These are phyloP conservation scores for Neohortaea acidophila DNA, from an alignment of 495 filamentous ascomycete genomes.

Conservation along the genomic window DNA sequence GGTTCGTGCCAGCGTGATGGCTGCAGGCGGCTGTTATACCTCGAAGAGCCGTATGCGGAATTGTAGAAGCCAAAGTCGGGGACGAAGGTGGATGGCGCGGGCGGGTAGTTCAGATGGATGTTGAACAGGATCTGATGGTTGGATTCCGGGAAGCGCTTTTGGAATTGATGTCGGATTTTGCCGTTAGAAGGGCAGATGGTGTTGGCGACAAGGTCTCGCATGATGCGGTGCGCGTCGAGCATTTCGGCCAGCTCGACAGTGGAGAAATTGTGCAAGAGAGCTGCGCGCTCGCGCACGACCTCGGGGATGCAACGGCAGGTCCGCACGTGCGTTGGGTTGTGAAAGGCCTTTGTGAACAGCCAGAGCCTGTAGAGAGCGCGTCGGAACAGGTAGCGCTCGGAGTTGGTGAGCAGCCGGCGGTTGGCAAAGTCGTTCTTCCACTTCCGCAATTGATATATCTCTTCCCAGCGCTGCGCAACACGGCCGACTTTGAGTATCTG, in stretches of 20 bases:
- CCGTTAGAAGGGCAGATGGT: conserved; percentile 48
- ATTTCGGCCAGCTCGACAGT: conserved; percentile 41
- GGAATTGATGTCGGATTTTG: conserved; percentile 41
- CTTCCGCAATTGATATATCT: conserved; percentile 52
- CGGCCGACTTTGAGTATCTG: conserved; percentile 44
- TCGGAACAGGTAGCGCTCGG: conserved; percentile 47
- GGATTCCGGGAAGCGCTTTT: conserved; percentile 36
- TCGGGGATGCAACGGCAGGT: conserved; percentile 31
- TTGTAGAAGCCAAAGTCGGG: conserved; percentile 14
- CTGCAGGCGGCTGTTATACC: conserved; percentile 16
- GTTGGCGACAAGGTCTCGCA: conserved; percentile 37
- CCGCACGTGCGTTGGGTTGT: conserved; percentile 34
- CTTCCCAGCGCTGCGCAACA: conserved; percentile 47
- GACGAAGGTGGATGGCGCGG: conserved; percentile 23
- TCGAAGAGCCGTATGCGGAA: conserved; percentile 11
- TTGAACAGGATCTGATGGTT: conserved; percentile 37
- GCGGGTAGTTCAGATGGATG: conserved; percentile 37
- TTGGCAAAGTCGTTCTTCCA: conserved; percentile 46
- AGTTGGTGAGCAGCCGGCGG: conserved; percentile 42
- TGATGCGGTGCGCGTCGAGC: conserved; percentile 34
- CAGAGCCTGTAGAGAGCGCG: conserved; percentile 56
- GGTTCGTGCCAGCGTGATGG: conserved; percentile 25
- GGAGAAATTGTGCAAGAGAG: conserved; percentile 43
- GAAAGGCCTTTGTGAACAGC: conserved; percentile 46
- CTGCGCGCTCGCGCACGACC: conserved; percentile 34